Evolutionary conservation across 2,329 filamentous ascomycete genomes (phyloP).

Genomic region (Pseudopyrenochaeta lycopersici): DNA sequence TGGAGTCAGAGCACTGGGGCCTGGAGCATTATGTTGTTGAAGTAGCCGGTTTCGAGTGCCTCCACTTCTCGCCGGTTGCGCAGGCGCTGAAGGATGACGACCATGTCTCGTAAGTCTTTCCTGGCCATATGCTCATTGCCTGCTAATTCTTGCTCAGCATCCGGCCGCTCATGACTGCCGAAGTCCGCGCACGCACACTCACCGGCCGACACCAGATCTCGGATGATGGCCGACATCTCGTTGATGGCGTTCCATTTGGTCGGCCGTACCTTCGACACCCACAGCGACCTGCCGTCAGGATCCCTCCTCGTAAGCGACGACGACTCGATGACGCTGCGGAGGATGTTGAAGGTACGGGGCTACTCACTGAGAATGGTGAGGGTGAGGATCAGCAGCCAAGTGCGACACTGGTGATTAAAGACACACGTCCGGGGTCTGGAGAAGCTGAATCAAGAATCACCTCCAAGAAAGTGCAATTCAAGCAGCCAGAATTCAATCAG

Average conservation of each 20-base stretch:
- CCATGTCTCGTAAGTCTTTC: conserved; percentile 73
- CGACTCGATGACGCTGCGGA: conserved; percentile 39
- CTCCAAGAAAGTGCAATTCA: conserved; percentile 36
- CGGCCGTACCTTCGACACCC: conserved; percentile 70
- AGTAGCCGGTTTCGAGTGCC: conserved; percentile 79
- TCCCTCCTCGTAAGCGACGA: conserved; percentile 77
- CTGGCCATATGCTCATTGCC: not conserved
- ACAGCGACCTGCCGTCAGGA: conserved; percentile 71
- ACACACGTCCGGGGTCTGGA: not conserved
- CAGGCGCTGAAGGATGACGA: conserved; percentile 82
- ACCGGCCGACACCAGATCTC: conserved; percentile 85
- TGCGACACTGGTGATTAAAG: not conserved
- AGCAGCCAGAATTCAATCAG: conserved; percentile 16
- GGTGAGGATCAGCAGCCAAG: not conserved
- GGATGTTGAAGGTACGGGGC: conserved; percentile 12
- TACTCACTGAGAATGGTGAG: conserved; percentile 21
- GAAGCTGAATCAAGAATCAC: not conserved
- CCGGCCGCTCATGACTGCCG: conserved; percentile 77
- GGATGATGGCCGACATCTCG: conserved; percentile 77
- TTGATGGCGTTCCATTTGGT: conserved; percentile 88
- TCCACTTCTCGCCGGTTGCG: conserved; percentile 81
- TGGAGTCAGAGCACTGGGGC: conserved; percentile 84
- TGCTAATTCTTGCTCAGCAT: conserved; percentile 63
- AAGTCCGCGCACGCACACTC: conserved; percentile 75
- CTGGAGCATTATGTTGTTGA: conserved; percentile 91